Conservation (phyloP, 2,329 filamentous ascomycete genomes). For the Xylaria sp. region DNA sequence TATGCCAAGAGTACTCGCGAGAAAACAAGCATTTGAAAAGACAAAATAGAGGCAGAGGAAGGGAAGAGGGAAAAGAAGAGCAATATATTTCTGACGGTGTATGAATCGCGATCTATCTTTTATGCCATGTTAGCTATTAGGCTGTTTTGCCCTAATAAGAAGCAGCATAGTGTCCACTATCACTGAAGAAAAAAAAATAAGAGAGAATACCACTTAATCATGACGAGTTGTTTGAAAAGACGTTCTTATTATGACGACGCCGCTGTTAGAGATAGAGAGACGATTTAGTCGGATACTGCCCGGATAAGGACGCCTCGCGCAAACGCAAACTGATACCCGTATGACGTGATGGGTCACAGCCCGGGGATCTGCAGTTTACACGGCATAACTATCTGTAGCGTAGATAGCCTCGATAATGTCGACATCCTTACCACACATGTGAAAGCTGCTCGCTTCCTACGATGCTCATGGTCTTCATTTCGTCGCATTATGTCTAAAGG, state of each 20-base stretch:
- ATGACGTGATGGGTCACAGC: constrained; percentile 32
- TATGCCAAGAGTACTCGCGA: background rate
- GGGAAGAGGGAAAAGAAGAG: background rate
- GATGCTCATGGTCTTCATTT: background rate
- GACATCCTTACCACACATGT: background rate
- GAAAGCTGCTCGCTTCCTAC: background rate
- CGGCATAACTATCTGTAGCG: background rate
- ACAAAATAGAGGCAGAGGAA: background rate
- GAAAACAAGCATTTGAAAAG: background rate
- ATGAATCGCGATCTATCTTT: constrained; percentile 28
- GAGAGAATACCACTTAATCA: background rate
- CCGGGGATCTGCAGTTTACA: background rate
- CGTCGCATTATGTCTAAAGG: constrained; percentile 4
- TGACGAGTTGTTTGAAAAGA: background rate
- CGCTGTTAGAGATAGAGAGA: background rate
- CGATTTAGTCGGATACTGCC: constrained; percentile 5
- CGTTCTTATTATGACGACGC: constrained; percentile 7
- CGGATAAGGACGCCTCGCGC: constrained; percentile 6
- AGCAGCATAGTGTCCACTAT: background rate
- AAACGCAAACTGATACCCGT: constrained; percentile 24
- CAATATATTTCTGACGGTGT: background rate
- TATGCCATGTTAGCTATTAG: constrained; percentile 20
- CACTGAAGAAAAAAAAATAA: background rate
- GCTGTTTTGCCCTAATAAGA: constrained; percentile 23
- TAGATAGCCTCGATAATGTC: too few species aligned